Base-by-base conservation (phyloP, 805 yeast genomes). In the Kuraishia molischiana region DNA sequence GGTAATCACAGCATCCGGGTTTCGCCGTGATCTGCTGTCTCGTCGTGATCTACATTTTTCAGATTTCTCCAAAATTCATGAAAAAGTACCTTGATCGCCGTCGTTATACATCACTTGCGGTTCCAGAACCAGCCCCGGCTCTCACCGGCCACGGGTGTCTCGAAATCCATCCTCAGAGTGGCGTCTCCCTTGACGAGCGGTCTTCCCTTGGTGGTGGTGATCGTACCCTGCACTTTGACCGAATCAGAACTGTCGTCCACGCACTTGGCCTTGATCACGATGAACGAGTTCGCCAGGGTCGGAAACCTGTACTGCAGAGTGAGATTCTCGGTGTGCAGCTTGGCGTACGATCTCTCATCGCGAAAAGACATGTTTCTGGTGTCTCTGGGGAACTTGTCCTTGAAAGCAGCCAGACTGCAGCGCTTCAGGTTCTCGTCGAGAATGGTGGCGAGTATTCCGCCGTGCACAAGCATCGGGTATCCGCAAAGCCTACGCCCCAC, bases 401-500 rank as follows among this genome's bases (percentile, higher is more conserved):
- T 38, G 53, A 58, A 38, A 18, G 54, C 45, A 31, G 79, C 60
- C 1, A 66, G 56, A 2, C 67, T 74, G 40, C 69, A 63, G 37
- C 79, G 67, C 45, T 78, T 77, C 60, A 79, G 70, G 5, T 82
- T 69, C 47, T 87, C 95, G 50, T 85, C 92, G 38, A 86, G 60
- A 1, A 87, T 61, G 0, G 94, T 79, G 6, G 89, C 94, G 22
- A 87, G 54, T 21, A 89, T 73, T 0, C 97, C 97, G 3, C 97
- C 97, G 53, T 87, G 97, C 3, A 85, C 71, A 15, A 89, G 59
- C 48, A 85, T 79, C 2, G 96, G 97, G 53, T 81, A 87, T 1
- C 97, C 97, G 32, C 90, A 78, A 17, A 87, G 56, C 43, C 71
- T 72, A 51, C 79, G 75, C 0, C 97, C 96, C 37, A 82, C 67